Conservation (phyloP, 495 filamentous ascomycete species). For the Choiromyces venosus region DNA sequence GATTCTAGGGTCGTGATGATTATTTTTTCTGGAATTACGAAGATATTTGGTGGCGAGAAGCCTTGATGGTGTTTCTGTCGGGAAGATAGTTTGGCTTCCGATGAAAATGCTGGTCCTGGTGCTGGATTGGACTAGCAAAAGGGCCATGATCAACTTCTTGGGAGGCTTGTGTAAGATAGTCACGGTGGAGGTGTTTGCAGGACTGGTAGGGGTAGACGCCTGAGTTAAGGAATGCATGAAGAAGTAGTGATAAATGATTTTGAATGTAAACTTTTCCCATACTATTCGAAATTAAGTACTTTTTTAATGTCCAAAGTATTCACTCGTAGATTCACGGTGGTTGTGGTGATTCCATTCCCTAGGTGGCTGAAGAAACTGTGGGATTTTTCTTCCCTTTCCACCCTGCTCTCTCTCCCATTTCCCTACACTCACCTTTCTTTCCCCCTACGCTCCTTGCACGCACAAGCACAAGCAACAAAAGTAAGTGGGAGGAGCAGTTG, state of each 20-base stretch:
- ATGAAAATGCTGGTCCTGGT: not conserved
- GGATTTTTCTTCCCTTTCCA: slow-evolving; percentile 36
- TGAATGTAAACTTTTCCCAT: not conserved
- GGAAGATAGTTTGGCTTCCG: not conserved
- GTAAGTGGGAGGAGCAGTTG: not conserved
- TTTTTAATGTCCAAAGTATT: not conserved
- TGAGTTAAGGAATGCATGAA: not conserved
- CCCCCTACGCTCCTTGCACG: slow-evolving; percentile 9
- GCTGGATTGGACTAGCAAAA: not conserved
- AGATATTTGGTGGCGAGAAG: not conserved
- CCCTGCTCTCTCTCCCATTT: slow-evolving; percentile 18
- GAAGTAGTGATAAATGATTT: not conserved
- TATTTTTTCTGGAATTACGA: not conserved
- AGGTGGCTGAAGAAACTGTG: not conserved
- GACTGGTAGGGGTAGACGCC: not conserved
- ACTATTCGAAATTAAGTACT: not conserved
- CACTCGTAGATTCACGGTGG: not conserved
- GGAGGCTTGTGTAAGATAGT: not conserved
- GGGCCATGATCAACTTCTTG: not conserved
- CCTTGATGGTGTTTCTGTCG: not conserved
- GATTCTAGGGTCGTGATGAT: not conserved
- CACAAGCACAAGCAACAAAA: not conserved
- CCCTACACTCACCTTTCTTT: slow-evolving; percentile 5
- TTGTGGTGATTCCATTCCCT: slow-evolving; percentile 1
- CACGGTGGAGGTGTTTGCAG: not conserved